Conservation (phyloP, 768 basidiomycete species). For the Lentinula sp. region DNA sequence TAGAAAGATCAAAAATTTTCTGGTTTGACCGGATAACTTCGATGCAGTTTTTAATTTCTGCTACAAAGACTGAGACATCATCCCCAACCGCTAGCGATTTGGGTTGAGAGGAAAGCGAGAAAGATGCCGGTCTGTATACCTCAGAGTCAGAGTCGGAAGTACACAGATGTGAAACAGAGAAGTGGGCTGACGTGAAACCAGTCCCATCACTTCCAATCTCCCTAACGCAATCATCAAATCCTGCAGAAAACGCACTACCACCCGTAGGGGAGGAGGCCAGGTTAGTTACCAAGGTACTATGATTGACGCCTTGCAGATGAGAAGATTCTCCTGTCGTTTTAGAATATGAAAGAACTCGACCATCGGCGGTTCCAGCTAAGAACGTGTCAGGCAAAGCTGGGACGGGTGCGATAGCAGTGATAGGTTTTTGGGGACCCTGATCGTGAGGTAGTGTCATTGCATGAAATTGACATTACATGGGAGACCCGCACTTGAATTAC, state of each 20-base stretch:
- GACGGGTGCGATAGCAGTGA: constrained; percentile 55
- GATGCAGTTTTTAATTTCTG: constrained; percentile 42
- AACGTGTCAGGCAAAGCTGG: constrained; percentile 51
- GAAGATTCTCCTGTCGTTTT: constrained; percentile 37
- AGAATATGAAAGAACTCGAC: constrained; percentile 64
- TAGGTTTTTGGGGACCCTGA: constrained; percentile 76
- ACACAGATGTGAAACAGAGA: background rate
- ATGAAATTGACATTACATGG: background rate
- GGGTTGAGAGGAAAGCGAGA: constrained; percentile 58
- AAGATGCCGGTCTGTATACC: constrained; percentile 39
- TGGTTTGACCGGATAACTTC: constrained; percentile 72
- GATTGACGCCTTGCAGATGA: constrained; percentile 55
- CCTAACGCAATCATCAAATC: constrained; percentile 75
- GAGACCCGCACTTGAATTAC: constrained; percentile 48
- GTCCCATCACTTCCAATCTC: constrained; percentile 48
- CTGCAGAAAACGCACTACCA: constrained; percentile 57
- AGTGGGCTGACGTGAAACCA: constrained; percentile 39
- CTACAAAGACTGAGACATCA: constrained; percentile 64
- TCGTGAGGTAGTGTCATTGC: background rate
- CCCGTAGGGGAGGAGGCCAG: constrained; percentile 43
- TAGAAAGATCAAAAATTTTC: constrained; percentile 49
- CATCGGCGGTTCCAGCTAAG: constrained; percentile 76
- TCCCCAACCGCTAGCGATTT: constrained; percentile 52
- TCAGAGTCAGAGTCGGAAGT: background rate
- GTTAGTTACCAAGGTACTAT: constrained; percentile 64